These are phyloP conservation scores for Aspergillus costaricaensis DNA, from an alignment of 2,329 filamentous ascomycete genomes.

Conservation along the genomic window DNA sequence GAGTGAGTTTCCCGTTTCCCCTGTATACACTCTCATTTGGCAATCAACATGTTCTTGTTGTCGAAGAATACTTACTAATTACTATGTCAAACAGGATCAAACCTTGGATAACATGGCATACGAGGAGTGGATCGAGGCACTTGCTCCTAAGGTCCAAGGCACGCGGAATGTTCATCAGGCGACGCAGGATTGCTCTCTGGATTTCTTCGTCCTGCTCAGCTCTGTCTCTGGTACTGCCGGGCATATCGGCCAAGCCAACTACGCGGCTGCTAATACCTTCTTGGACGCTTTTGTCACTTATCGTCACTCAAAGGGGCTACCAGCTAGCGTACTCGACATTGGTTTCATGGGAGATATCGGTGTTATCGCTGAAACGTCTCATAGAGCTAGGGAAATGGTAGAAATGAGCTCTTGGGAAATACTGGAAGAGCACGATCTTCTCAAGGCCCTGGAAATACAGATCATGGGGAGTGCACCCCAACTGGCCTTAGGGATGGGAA, in stretches of 20 bases:
- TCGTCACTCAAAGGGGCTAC: slow-evolving; percentile 24
- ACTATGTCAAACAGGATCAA: slow-evolving; percentile 12
- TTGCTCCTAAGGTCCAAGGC: slow-evolving; percentile 39
- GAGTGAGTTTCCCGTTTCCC: neutral
- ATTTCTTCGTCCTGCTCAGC: slow-evolving; percentile 34
- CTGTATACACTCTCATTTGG: too few relatives aligned
- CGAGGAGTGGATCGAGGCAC: slow-evolving; percentile 32
- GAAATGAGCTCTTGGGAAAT: too few relatives aligned
- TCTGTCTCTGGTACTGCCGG: slow-evolving; percentile 36
- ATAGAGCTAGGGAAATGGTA: too few relatives aligned
- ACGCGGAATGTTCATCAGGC: slow-evolving; percentile 33
- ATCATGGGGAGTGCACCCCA: too few relatives aligned
- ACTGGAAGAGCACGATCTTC: neutral
- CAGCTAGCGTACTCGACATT: slow-evolving; percentile 27
- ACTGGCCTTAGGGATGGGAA: too few relatives aligned
- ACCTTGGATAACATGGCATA: slow-evolving; percentile 38
- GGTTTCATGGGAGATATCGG: slow-evolving; percentile 31
- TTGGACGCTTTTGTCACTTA: slow-evolving; percentile 32
- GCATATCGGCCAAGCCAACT: slow-evolving; percentile 46
- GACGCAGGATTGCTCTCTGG: slow-evolving; percentile 6
- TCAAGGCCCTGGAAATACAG: neutral
- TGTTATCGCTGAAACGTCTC: slow-evolving; percentile 12
- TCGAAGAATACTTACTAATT: too few relatives aligned
- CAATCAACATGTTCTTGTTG: too few relatives aligned
- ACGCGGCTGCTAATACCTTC: slow-evolving; percentile 38